These are phyloP conservation scores for Sugiyamaella marilandica DNA, from an alignment of 805 yeast genomes.

Conservation along the genomic window DNA sequence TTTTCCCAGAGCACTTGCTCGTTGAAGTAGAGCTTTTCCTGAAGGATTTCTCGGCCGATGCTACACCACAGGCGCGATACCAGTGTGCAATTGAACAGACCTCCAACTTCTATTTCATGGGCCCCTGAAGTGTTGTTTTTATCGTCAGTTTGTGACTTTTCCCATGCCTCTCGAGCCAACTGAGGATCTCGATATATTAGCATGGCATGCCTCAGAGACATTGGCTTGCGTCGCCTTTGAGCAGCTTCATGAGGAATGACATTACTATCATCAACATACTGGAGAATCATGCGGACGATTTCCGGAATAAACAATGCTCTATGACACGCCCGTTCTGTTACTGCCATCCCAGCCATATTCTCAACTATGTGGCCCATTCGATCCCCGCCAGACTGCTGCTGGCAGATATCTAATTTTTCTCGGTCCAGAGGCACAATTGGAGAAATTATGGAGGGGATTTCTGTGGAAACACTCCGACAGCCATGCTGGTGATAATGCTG, in stretches of 20 bases:
- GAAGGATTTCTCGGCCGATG: slow-evolving; percentile 50
- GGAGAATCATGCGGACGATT: slow-evolving; percentile 56
- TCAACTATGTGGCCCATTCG: not conserved
- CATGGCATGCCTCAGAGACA: slow-evolving; percentile 63
- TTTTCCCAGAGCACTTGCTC: slow-evolving; percentile 42
- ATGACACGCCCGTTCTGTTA: slow-evolving; percentile 19
- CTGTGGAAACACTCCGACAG: not conserved
- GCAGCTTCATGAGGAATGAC: slow-evolving; percentile 57
- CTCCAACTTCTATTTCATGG: slow-evolving; percentile 16
- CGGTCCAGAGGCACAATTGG: not conserved
- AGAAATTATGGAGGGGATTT: not conserved
- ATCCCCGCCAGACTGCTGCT: not conserved
- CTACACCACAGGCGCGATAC: slow-evolving; percentile 67
- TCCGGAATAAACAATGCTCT: slow-evolving; percentile 72
- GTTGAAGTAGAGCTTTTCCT: slow-evolving; percentile 52
- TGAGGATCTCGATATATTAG: slow-evolving; percentile 55
- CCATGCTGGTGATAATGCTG: not conserved
- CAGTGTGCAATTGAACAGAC: slow-evolving; percentile 54
- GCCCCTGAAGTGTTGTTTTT: slow-evolving; percentile 5
- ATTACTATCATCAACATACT: slow-evolving; percentile 53
- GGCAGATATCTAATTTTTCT: not conserved
- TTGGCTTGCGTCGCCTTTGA: slow-evolving; percentile 62
- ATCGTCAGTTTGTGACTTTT: slow-evolving; percentile 25
- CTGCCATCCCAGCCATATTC: not conserved
- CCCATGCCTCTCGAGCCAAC: slow-evolving; percentile 45